Evolutionary conservation across 805 yeast species (phyloP).

Genomic region (Candida manassasensis): DNA sequence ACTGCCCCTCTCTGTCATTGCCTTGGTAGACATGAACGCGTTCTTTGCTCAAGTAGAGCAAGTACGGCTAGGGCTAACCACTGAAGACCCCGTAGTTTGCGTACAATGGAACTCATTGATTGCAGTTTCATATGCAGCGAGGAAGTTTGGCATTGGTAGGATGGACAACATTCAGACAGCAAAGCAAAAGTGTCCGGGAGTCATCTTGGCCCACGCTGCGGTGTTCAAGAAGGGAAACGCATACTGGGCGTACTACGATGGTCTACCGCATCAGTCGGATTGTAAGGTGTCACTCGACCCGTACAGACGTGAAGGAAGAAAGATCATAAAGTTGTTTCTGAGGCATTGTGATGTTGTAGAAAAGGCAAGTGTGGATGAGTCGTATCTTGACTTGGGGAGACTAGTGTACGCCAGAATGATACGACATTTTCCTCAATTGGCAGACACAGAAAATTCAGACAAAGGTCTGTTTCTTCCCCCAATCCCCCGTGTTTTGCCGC

Average conservation of each 20-base stretch:
- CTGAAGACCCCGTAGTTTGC: conserved; percentile 83
- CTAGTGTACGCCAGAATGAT: conserved; percentile 43
- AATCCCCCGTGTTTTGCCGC: conserved; percentile 36
- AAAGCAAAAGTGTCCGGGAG: conserved; percentile 64
- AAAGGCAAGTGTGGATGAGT: conserved; percentile 95
- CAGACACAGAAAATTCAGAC: conserved; percentile 5
- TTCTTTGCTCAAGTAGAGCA: conserved; percentile 95
- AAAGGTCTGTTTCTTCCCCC: conserved; percentile 35
- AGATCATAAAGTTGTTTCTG: conserved; percentile 63
- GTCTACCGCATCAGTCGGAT: conserved; percentile 51
- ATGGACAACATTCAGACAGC: conserved; percentile 73
- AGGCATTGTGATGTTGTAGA: conserved; percentile 66
- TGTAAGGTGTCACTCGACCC: conserved; percentile 91
- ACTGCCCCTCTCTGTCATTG: conserved; percentile 74
- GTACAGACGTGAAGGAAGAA: conserved; percentile 80
- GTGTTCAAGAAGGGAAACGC: conserved; percentile 85
- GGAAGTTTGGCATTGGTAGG: conserved; percentile 74
- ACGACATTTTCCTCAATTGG: conserved; percentile 45
- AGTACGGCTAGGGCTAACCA: conserved; percentile 58
- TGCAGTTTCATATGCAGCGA: conserved; percentile 88
- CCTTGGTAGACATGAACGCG: conserved; percentile 89
- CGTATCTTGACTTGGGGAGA: conserved; percentile 79
- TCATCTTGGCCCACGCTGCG: conserved; percentile 86
- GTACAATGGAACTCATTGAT: conserved; percentile 89
- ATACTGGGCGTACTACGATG: conserved; percentile 70